Evolutionary conservation across 768 basidiomycete genomes (phyloP), one percentile per base, ranked within the genome.

Genomic region (Termitomyces eurrhizus): DNA sequence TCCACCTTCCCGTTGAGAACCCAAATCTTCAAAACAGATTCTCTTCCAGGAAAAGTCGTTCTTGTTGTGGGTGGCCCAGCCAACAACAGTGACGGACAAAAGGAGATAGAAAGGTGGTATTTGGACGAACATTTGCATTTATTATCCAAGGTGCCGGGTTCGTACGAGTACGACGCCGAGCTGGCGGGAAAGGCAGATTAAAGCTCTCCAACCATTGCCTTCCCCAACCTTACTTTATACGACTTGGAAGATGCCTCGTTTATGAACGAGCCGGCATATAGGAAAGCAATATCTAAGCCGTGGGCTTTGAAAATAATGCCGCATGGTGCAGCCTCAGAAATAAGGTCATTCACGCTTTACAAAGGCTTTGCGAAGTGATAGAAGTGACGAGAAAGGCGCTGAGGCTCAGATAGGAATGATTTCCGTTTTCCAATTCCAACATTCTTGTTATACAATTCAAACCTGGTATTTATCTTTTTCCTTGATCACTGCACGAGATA

Each of bases 31-130:
- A 56, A 56, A 35, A 24, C 56, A 2, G 4, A 12, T 13, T 58
- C 61, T 9, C 45, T 65, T 44, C 67, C 65, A 24, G 52, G 61
- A 11, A 60, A 63, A 33, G 60, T 66, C 36, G 11, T 69, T n/a
- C 59, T 72, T 8, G 62, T 70, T 14, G 62, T 64, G n/a, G 53
- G 61, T 21, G 21, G 64, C 8, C 48, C 49, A 32, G 53, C 64
- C 24, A 29, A 37, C 1, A 29, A 58, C 6, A 36, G 48, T 1
- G 67, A 69, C 32, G 64, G 56, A 16, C 73, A 73, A 42, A 64
- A 63, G 9, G 73, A 73, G 2, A 57, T 72, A 29, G 68, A 71
- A 55, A 67, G 58, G 48, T 76, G 72, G 70, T 76, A 74, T 61
- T 61, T 59, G 12, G 68, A 69, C 44, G 71, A 74, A 48, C 73